These are phyloP conservation scores for Penstemon barbatus DNA, from an alignment of 257 asterid genomes.

Conservation along the genomic window DNA sequence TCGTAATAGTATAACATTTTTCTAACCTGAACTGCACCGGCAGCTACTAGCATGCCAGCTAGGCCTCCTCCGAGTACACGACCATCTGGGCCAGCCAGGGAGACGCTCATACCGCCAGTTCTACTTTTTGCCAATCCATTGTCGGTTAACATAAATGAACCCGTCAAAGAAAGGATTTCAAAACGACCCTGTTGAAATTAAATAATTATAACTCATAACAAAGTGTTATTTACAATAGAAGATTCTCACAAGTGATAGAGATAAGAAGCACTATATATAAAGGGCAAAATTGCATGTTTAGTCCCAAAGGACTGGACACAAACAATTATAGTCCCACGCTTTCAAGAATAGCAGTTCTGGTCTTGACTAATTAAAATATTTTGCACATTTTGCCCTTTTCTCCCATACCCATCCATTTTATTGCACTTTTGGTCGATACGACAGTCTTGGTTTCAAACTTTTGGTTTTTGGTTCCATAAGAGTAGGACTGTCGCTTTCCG, in stretches of 20 bases:
- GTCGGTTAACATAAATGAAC: conserved; percentile 79
- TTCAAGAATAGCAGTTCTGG: too few species aligned
- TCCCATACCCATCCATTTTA: too few species aligned
- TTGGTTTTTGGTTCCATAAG: too few species aligned
- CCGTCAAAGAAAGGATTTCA: conserved; percentile 78
- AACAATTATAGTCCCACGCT: too few species aligned
- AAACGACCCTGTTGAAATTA: conserved; percentile 66
- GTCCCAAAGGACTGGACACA: too few species aligned
- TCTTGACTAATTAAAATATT: too few species aligned
- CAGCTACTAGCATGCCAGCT: conserved; percentile 89
- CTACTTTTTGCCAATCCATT: conserved; percentile 74
- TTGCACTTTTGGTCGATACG: too few species aligned
- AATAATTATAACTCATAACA: conserved; percentile 11
- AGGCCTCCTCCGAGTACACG: conserved; percentile 96
- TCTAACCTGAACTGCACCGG: conserved; percentile 83
- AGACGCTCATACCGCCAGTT: conserved; percentile 92
- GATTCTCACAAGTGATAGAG: conserved; percentile 11
- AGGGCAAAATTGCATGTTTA: too few species aligned
- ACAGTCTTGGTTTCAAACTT: too few species aligned
- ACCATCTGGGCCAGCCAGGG: conserved; percentile 88
- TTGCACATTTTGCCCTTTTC: too few species aligned
- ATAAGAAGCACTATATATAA: background rate
- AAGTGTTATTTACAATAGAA: background rate
- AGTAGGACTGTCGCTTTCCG: too few species aligned
- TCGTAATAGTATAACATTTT: background rate